Conservation (phyloP, 73 alveolate genomes). For the Paramecium pentaurelia region DNA sequence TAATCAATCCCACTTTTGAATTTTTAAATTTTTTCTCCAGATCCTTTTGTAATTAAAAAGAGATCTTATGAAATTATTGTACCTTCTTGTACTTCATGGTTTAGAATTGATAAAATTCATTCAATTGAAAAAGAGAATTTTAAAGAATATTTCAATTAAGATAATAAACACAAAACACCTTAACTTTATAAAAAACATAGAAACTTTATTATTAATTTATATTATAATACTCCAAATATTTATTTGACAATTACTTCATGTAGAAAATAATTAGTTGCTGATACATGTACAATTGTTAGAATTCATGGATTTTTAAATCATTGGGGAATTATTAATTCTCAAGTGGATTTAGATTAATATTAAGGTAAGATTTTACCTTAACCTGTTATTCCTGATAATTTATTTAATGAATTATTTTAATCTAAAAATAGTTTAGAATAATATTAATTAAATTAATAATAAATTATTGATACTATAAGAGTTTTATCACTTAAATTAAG, state of each 20-base stretch:
- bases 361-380: slow-evolving; percentile 75
- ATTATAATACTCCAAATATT: slow-evolving; percentile 87
- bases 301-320: slow-evolving; percentile 93
- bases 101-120: slow-evolving; percentile 88
- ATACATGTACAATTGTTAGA: slow-evolving; percentile 90
- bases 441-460: not conserved
- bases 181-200: slow-evolving; percentile 91
- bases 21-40: not conserved
- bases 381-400: slow-evolving; percentile 19
- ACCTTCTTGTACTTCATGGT: slow-evolving; percentile 92
- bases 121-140: slow-evolving; percentile 87
- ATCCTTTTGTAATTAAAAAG: not conserved
- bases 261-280: slow-evolving; percentile 96
- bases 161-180: slow-evolving; percentile 94
- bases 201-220: slow-evolving; percentile 92
- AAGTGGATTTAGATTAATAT: slow-evolving; percentile 87
- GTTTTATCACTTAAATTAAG: not conserved
- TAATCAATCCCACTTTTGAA: not conserved
- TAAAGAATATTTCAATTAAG: slow-evolving; percentile 94
- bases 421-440: not conserved
- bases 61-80: not conserved
- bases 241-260: slow-evolving; percentile 96
- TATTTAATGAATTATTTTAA: not conserved
- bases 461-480: not conserved
- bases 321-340: slow-evolving; percentile 96